Evolutionary conservation across 1,284 basidiomycete genomes (phyloP), one percentile per base, ranked within the genome.

Genomic region (Ustilago crameri): DNA sequence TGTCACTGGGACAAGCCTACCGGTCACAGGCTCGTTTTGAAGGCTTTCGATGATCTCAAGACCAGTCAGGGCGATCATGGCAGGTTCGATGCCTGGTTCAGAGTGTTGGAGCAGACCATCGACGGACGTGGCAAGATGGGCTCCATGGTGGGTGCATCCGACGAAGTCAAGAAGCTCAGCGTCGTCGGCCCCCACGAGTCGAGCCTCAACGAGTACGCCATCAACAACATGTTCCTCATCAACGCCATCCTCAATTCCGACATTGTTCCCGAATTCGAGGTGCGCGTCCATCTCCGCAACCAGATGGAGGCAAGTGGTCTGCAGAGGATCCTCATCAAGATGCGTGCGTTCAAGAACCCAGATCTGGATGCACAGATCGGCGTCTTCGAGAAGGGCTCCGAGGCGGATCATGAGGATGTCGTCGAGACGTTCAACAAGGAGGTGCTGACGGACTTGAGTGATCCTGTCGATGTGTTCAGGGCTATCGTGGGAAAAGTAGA

Each of bases 91-190:
- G 93, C 89, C 68, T 98, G 93, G 95, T 92, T 98, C 83, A 90
- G 90, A 70, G 90, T 91, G 1, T 86, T 95, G 64, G 91, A 95
- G 76, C 86, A 86, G 37, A 89, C 89, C 5, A 87, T 98, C 14
- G 88, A 89, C 44, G 93, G 94, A 1, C 86, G 93, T 61, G 95
- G 96, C 1, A 91, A 90, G 83, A 95, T 98, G 93, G 95, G 95
- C 2, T 95, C 91, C 80, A 85, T 92, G 47, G 95, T 98, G 9
- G 95, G 96, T 2, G 92, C 93, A 9, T 95, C 93, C 74, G 92
- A 95, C 34, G 93, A 96, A 68, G 88, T 95, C 60, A 89, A 88
- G 80, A 89, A 78, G 60, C 67, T 83, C 32, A 78, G 75, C 55
- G 50, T 80, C n/a, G 67, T 73, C 18, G 75, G 76, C 41, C 84